Conservation (phyloP, 2,329 filamentous ascomycete species). For the Sporothrix dimorphospora region DNA sequence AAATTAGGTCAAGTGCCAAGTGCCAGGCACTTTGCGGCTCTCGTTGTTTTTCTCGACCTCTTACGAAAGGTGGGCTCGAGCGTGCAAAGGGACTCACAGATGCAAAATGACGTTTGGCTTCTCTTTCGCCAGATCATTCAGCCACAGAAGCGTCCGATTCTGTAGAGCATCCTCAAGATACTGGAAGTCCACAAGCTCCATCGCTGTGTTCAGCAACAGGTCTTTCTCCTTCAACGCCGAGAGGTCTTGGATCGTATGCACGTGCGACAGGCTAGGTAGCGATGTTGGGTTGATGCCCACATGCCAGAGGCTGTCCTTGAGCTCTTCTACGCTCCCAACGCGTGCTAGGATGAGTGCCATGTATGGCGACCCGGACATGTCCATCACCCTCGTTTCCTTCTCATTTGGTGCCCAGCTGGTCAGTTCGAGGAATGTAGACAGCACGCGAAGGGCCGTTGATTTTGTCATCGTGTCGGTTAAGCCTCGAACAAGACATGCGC, state of each 20-base stretch:
- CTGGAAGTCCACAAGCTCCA: constrained; percentile 68
- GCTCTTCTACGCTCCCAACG: constrained; percentile 59
- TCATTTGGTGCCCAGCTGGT: constrained; percentile 36
- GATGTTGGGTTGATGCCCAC: constrained; percentile 55
- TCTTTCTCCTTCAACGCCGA: constrained; percentile 60
- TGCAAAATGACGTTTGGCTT: constrained; percentile 61
- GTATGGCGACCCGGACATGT: constrained; percentile 57
- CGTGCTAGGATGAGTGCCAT: constrained; percentile 62
- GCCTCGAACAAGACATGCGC: constrained; percentile 65
- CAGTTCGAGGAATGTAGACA: constrained; percentile 65
- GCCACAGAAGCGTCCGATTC: constrained; percentile 60
- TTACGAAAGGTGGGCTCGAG: background rate
- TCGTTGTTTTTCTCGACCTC: background rate
- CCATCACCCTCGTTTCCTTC: constrained; percentile 29
- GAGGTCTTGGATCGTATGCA: constrained; percentile 50
- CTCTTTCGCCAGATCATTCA: constrained; percentile 58
- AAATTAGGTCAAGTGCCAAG: background rate
- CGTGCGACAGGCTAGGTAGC: constrained; percentile 46
- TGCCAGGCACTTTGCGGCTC: background rate
- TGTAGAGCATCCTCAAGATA: constrained; percentile 66
- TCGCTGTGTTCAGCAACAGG: constrained; percentile 63
- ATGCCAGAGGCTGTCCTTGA: constrained; percentile 65
- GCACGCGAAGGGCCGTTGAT: constrained; percentile 59
- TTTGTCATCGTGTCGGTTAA: constrained; percentile 66
- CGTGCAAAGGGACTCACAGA: constrained; percentile 50